Conservation (phyloP, 164 flowering plant species). For the Houttuynia cordata region DNA sequence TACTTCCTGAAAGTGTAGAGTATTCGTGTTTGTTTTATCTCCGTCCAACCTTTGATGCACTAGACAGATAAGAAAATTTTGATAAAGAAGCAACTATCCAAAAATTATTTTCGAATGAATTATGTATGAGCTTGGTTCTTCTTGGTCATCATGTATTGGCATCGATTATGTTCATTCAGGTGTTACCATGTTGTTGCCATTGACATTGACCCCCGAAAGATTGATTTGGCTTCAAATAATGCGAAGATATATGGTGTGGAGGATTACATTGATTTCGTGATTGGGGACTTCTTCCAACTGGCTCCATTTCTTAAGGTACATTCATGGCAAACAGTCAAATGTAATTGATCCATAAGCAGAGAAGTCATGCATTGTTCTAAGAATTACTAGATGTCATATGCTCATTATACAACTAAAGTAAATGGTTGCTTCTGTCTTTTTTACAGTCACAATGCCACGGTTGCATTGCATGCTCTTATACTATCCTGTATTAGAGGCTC, state of each 20-base stretch:
- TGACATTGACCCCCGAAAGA: constrained; percentile 42
- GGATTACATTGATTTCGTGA: constrained; percentile 40
- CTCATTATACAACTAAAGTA: background rate
- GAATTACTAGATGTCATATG: background rate
- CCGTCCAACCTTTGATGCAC: no score
- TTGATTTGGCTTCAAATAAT: constrained; percentile 34
- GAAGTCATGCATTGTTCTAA: background rate
- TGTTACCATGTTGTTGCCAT: constrained; percentile 40
- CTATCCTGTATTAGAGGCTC: no score
- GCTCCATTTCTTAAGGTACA: constrained; percentile 47
- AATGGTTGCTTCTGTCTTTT: background rate
- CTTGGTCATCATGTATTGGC: background rate
- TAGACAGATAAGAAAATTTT: no score
- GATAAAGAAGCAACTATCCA: no score
- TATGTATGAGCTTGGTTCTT: background rate
- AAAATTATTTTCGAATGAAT: background rate
- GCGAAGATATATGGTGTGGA: constrained; percentile 55
- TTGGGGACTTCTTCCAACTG: constrained; percentile 55
- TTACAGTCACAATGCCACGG: background rate
- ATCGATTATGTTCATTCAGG: constrained; percentile 17
- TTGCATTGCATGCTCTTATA: no score
- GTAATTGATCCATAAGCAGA: background rate
- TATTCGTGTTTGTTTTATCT: no score
- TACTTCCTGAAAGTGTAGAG: no score
- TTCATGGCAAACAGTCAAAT: background rate